Evolutionary conservation across 2,329 filamentous ascomycete genomes (phyloP).

Genomic region (Fusarium solani-melongenae): DNA sequence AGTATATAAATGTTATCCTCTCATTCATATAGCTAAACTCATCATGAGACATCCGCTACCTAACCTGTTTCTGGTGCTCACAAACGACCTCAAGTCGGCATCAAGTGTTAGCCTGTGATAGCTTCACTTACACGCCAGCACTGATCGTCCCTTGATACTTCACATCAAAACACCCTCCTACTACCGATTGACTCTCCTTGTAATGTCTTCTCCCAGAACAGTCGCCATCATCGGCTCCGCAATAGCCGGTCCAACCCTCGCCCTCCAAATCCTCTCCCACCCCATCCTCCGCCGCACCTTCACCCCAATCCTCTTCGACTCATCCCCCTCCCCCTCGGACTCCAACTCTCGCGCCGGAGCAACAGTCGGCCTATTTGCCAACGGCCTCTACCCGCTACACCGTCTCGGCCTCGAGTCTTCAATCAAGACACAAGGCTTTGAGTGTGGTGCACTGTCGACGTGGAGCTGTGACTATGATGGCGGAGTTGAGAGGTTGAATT

Average conservation of each 20-base stretch:
- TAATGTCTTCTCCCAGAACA: constrained; percentile 16
- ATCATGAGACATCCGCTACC: no score
- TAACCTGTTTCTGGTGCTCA: not conserved
- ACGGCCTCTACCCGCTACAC: constrained; percentile 34
- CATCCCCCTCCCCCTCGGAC: constrained; percentile 21
- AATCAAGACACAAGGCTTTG: constrained; percentile 18
- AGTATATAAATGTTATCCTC: not conserved
- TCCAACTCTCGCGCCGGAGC: constrained; percentile 32
- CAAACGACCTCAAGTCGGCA: not conserved
- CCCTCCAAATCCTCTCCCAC: constrained; percentile 32
- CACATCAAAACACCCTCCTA: not conserved
- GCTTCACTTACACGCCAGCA: not conserved
- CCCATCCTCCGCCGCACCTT: constrained; percentile 22
- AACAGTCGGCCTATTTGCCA: constrained; percentile 38
- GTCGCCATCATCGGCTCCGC: constrained; percentile 35
- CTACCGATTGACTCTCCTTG: not conserved
- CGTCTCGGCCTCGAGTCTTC: constrained; percentile 29
- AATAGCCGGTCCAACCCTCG: constrained; percentile 32
- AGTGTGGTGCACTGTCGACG: constrained; percentile 21
- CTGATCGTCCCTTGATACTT: not conserved
- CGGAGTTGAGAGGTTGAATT: constrained; percentile 11
- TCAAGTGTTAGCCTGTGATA: not conserved
- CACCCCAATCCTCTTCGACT: constrained; percentile 29
- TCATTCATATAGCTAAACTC: no score
- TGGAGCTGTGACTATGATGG: constrained; percentile 29